phyloP scores from a whole-genome alignment of 305 asterid species.

The Fraxinus velutina region DNA sequence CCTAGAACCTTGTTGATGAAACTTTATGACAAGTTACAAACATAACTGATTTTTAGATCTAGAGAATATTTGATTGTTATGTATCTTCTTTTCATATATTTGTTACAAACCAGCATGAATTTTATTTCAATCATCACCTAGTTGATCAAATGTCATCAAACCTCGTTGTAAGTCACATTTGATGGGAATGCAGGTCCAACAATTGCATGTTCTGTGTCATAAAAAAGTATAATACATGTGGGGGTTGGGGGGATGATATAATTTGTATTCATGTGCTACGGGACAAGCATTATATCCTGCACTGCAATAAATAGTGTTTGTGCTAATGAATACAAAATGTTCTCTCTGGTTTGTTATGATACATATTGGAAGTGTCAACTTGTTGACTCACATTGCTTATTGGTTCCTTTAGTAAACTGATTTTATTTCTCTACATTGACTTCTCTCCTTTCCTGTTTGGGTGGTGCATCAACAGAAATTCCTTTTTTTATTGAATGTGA shows the following conservation, averaged over 20 bases:
- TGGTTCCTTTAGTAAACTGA: not conserved
- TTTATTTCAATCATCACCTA: not conserved
- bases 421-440: not conserved
- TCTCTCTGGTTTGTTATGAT: not conserved
- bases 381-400: not conserved
- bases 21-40: not conserved
- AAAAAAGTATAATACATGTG: not conserved
- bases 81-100: not conserved
- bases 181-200: not conserved
- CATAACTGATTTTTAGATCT: not conserved
- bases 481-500: not conserved
- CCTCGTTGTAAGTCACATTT: not conserved
- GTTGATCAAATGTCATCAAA: not conserved
- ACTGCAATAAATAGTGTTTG: not conserved
- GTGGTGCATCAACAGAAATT: not conserved
- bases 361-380: not conserved
- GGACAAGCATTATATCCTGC: not conserved
- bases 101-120: not conserved
- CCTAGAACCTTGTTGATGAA: not conserved
- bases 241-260: not conserved
- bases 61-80: not conserved
- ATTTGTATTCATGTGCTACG: not conserved
- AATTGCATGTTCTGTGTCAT: not conserved
- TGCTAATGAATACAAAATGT: not conserved
- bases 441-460: not conserved